phyloP scores from a whole-genome alignment of 2,329 filamentous ascomycete genomes.

The Colletotrichum cereale region DNA sequence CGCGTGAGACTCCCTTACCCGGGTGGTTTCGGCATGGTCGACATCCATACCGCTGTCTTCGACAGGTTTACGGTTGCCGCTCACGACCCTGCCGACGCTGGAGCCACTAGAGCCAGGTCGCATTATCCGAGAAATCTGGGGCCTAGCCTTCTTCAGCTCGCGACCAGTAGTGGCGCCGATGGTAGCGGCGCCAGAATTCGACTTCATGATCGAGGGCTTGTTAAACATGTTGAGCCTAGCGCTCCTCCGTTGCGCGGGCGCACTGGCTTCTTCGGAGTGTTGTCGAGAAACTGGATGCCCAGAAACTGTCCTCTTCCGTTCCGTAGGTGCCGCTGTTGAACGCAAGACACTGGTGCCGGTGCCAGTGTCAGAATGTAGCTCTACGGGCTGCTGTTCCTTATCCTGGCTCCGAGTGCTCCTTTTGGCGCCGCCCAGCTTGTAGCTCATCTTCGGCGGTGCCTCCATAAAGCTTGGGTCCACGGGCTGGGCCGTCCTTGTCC shows the following conservation, averaged over 20 bases:
- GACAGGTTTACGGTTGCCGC: slow-evolving; percentile 85
- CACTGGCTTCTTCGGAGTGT: slow-evolving; percentile 70
- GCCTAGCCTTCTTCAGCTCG: slow-evolving; percentile 87
- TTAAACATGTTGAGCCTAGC: slow-evolving; percentile 75
- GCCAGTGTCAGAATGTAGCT: slow-evolving; percentile 58
- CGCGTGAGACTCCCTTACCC: slow-evolving; percentile 56
- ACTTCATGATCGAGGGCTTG: slow-evolving; percentile 75
- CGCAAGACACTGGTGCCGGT: slow-evolving; percentile 49
- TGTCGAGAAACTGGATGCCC: slow-evolving; percentile 75
- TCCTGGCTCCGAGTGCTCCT: slow-evolving; percentile 54
- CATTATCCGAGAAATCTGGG: slow-evolving; percentile 75
- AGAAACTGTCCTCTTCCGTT: slow-evolving; percentile 92
- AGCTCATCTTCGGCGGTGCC: slow-evolving; percentile 74
- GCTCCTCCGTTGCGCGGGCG: slow-evolving; percentile 74
- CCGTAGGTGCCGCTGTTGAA: slow-evolving; percentile 62
- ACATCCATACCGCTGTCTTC: slow-evolving; percentile 77
- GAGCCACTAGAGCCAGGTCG: slow-evolving; percentile 74
- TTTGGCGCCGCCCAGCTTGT: slow-evolving; percentile 63
- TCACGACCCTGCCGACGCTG: slow-evolving; percentile 87
- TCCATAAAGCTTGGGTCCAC: slow-evolving; percentile 66
- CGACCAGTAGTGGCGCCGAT: slow-evolving; percentile 72
- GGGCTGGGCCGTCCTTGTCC: slow-evolving; percentile 66
- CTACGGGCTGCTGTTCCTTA: slow-evolving; percentile 50
- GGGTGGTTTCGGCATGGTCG: slow-evolving; percentile 73
- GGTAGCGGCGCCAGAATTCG: slow-evolving; percentile 68